phyloP scores from a whole-genome alignment of 1,284 basidiomycete species.

The Puccinia triticina region DNA sequence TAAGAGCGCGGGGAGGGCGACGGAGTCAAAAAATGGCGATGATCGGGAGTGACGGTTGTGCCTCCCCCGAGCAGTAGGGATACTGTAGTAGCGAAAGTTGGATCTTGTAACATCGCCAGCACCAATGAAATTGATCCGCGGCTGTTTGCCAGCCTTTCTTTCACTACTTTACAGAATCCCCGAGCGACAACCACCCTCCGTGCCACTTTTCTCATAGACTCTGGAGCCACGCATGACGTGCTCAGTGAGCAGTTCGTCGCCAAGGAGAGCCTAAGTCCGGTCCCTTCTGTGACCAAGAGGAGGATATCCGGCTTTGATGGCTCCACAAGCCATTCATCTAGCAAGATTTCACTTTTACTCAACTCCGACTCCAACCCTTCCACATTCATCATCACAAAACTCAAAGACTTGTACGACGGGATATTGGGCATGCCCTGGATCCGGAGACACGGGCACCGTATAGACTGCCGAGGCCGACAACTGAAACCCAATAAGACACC shows the following conservation, averaged over 20 bases:
- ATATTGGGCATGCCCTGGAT: too few relatives aligned
- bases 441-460: too few relatives aligned
- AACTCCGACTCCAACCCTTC: background rate
- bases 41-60: too few relatives aligned
- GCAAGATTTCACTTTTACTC: background rate
- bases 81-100: too few relatives aligned
- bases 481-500: too few relatives aligned
- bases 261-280: background rate
- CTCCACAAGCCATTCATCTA: background rate
- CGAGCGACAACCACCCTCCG: background rate
- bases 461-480: too few relatives aligned
- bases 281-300: background rate
- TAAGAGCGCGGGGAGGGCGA: background rate
- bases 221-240: background rate
- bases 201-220: background rate
- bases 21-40: background rate
- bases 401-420: too few relatives aligned
- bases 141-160: background rate
- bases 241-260: background rate
- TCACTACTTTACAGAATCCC: background rate
- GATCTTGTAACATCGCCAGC: background rate
- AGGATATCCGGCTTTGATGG: conserved; percentile 7
- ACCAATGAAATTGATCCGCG: conserved; percentile 15
- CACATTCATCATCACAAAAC: conserved; percentile 17
- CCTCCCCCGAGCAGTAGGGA: too few relatives aligned